Evolutionary conservation across 1,284 basidiomycete genomes (phyloP).

Genomic region (Rugiboletus extremiorientalis): DNA sequence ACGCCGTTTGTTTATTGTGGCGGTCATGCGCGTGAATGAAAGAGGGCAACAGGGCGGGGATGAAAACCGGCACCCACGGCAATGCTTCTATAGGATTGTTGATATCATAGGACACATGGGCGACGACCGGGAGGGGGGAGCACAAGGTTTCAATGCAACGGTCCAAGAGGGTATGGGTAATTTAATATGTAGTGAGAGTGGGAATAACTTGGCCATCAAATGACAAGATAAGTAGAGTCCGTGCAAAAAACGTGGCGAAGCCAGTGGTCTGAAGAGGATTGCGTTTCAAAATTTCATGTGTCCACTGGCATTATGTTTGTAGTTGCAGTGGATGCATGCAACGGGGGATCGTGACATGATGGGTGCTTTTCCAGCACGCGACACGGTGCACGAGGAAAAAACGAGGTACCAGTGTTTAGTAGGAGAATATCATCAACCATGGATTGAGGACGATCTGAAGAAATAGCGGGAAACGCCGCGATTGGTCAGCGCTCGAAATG

Average conservation of each 20-base stretch:
- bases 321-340: background rate
- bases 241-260: background rate
- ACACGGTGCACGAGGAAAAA: slow-evolving; percentile 8
- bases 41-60: slow-evolving; percentile 15
- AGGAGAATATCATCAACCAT: slow-evolving; percentile 79
- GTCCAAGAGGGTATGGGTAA: slow-evolving; percentile 16
- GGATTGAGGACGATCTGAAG: slow-evolving; percentile 73
- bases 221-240: slow-evolving; percentile 17
- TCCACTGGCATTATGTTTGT: background rate
- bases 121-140: background rate
- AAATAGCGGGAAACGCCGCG: slow-evolving; percentile 11
- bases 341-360: background rate
- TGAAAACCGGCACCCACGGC: slow-evolving; percentile 10
- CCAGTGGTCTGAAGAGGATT: background rate
- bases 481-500: slow-evolving; percentile 18
- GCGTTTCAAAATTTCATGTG: slow-evolving; percentile 6
- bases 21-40: background rate
- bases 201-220: background rate
- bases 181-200: slow-evolving; percentile 1
- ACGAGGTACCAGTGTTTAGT: slow-evolving; percentile 38
- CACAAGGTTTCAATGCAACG: slow-evolving; percentile 5
- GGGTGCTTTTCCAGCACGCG: background rate
- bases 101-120: background rate
- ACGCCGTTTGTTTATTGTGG: background rate
- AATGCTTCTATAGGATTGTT: background rate